Evolutionary conservation across 73 alveolate genomes (phyloP).

Genomic region (Tetrahymena elliotti): DNA sequence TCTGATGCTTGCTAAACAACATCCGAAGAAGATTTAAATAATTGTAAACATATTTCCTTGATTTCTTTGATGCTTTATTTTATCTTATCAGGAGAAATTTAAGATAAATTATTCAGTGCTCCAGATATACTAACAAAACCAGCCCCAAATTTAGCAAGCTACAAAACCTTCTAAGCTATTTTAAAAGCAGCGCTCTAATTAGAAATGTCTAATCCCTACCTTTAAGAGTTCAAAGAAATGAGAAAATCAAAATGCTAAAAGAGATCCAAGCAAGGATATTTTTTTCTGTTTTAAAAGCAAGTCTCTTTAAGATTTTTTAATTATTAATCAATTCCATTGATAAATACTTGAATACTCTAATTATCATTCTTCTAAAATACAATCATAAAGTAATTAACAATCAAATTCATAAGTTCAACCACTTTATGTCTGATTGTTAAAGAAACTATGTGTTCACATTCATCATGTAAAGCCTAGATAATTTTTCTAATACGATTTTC

Average conservation of each 20-base stretch:
- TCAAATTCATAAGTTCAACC: not conserved
- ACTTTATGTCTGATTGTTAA: not conserved
- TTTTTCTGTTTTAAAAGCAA: too few species aligned
- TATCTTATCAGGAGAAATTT: not conserved
- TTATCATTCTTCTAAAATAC: too few species aligned
- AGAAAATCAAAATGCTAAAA: not conserved
- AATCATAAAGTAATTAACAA: not conserved
- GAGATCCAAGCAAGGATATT: not conserved
- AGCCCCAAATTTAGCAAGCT: not conserved
- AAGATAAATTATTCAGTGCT: not conserved
- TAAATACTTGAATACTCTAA: too few species aligned
- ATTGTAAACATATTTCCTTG: not conserved
- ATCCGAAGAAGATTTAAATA: not conserved
- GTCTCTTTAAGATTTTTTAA: too few species aligned
- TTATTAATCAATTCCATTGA: too few species aligned
- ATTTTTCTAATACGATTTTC: not conserved
- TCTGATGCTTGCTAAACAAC: not conserved
- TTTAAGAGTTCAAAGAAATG: not conserved
- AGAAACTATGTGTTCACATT: not conserved
- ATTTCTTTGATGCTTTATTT: not conserved
- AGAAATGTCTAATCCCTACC: not conserved
- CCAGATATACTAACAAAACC: not conserved
- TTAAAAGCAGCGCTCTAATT: not conserved
- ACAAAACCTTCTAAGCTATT: not conserved
- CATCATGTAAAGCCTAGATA: not conserved